Percentiles rank a stretch among this genome's conserved stretches.
phyloP scores from a whole-genome alignment of 2,329 filamentous ascomycete species.

The Aschersonia sp. region DNA sequence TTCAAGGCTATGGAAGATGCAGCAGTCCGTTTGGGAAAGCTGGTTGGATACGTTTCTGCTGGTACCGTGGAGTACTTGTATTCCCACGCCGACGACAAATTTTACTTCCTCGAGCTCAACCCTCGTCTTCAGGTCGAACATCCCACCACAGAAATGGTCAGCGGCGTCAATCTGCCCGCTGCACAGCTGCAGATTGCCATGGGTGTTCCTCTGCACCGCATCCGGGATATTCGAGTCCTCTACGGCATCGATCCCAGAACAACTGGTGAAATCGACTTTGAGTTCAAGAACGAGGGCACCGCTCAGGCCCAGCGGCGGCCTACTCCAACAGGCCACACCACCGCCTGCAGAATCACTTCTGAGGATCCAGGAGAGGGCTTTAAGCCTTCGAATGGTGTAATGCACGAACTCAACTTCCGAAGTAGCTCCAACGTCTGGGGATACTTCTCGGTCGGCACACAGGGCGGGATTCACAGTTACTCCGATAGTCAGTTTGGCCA shows the following conservation, averaged over 20 bases:
- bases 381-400: conserved; percentile 97
- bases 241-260: conserved; percentile 91
- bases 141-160: conserved; percentile 98
- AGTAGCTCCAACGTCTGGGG: conserved; percentile 99
- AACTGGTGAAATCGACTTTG: conserved; percentile 81
- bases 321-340: conserved; percentile 90
- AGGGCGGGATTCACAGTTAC: conserved; percentile 96
- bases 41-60: conserved; percentile 96
- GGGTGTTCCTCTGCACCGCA: conserved; percentile 90
- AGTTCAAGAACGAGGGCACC: conserved; percentile 80
- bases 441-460: conserved; percentile 97
- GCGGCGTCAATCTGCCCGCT: conserved; percentile 89
- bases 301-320: conserved; percentile 76
- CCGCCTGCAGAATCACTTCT: conserved; percentile 96
- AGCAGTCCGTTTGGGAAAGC: conserved; percentile 79
- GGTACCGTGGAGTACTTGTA: conserved; percentile 99
- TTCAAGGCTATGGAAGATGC: conserved; percentile 97
- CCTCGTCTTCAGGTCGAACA: conserved; percentile 99
- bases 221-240: conserved; percentile 87
- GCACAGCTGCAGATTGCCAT: conserved; percentile 98
- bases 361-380: conserved; percentile 98
- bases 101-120: conserved; percentile 98
- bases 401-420: conserved; percentile 98
- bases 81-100: conserved; percentile 94
- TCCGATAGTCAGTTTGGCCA: conserved; percentile 98